Evolutionary conservation across 2,329 filamentous ascomycete species (phyloP).

Genomic region (Cercospora berteroae): DNA sequence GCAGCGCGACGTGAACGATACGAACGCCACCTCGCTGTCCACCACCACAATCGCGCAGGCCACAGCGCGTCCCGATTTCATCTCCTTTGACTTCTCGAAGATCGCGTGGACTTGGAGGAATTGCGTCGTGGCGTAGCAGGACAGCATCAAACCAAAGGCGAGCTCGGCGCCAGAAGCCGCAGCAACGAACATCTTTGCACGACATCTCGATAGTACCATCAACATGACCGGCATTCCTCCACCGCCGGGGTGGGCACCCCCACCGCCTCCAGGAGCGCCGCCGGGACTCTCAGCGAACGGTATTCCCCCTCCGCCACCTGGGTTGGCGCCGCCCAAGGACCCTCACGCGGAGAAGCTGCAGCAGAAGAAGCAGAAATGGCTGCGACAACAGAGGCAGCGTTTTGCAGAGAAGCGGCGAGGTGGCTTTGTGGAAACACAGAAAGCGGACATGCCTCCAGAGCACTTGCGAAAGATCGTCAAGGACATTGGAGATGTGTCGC

Average conservation of each 20-base stretch:
- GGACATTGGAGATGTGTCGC: constrained; percentile 97
- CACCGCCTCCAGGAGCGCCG: constrained; percentile 48
- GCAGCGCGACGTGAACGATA: constrained; percentile 5
- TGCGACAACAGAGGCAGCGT: constrained; percentile 82
- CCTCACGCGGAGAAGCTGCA: constrained; percentile 90
- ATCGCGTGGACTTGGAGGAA: neutral
- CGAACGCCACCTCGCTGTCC: constrained; percentile 15
- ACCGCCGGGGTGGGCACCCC: constrained; percentile 63
- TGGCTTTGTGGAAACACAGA: constrained; percentile 95
- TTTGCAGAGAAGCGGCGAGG: constrained; percentile 97
- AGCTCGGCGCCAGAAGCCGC: constrained; percentile 29
- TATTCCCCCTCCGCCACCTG: constrained; percentile 70
- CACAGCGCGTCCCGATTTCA: constrained; percentile 31
- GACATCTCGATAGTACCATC: constrained; percentile 9
- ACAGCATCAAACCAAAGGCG: constrained; percentile 12
- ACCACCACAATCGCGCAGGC: constrained; percentile 31
- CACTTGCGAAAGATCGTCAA: constrained; percentile 97
- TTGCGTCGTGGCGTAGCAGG: constrained; percentile 4
- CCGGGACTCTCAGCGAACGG: constrained; percentile 49
- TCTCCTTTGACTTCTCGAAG: neutral
- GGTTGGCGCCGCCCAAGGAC: constrained; percentile 76
- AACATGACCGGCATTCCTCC: constrained; percentile 62
- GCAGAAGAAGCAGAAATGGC: constrained; percentile 99
- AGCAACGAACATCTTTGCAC: constrained; percentile 19
- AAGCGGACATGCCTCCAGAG: constrained; percentile 97